Evolutionary conservation across 345 rosid genomes (phyloP).

Genomic region (Conringia planisiliqua): DNA sequence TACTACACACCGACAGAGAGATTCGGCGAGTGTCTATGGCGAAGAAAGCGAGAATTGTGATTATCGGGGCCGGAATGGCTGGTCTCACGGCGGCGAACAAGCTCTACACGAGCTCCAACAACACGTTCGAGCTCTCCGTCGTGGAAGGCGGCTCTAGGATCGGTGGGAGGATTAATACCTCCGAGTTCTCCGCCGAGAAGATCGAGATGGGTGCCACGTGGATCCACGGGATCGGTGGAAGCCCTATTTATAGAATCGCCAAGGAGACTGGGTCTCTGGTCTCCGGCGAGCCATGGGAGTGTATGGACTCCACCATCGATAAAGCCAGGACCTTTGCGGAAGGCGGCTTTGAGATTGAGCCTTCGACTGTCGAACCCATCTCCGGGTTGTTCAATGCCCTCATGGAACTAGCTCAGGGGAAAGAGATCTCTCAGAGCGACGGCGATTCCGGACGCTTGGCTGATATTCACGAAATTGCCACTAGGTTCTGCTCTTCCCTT

Average conservation of each 20-base stretch:
- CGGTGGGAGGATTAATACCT: slow-evolving; percentile 90
- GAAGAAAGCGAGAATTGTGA: slow-evolving; percentile 86
- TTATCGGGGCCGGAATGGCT: slow-evolving; percentile 98
- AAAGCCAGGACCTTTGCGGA: slow-evolving; percentile 57
- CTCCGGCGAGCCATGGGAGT: slow-evolving; percentile 92
- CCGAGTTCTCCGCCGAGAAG: slow-evolving; percentile 79
- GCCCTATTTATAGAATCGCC: slow-evolving; percentile 76
- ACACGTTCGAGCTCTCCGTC: slow-evolving; percentile 69
- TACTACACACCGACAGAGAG: slow-evolving; percentile 15
- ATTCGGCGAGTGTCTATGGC: slow-evolving; percentile 42
- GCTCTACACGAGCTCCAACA: slow-evolving; percentile 55
- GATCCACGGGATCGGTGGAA: slow-evolving; percentile 98
- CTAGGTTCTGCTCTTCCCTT: slow-evolving; percentile 26
- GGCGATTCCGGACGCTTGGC: slow-evolving; percentile 5
- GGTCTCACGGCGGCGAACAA: slow-evolving; percentile 93
- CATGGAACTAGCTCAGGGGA: slow-evolving; percentile 83
- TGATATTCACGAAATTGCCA: slow-evolving; percentile 40
- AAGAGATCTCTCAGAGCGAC: slow-evolving; percentile 26
- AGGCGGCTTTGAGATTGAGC: slow-evolving; percentile 64
- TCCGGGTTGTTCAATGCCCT: slow-evolving; percentile 64
- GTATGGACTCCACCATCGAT: slow-evolving; percentile 74
- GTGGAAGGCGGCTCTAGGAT: slow-evolving; percentile 88
- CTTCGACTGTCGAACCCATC: slow-evolving; percentile 48
- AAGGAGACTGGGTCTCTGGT: slow-evolving; percentile 54
- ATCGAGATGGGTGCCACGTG: slow-evolving; percentile 99